Evolutionary conservation across 176 grass and related monocot genomes (phyloP), one percentile per base, ranked within the genome.

Genomic region (Lolium perenne): DNA sequence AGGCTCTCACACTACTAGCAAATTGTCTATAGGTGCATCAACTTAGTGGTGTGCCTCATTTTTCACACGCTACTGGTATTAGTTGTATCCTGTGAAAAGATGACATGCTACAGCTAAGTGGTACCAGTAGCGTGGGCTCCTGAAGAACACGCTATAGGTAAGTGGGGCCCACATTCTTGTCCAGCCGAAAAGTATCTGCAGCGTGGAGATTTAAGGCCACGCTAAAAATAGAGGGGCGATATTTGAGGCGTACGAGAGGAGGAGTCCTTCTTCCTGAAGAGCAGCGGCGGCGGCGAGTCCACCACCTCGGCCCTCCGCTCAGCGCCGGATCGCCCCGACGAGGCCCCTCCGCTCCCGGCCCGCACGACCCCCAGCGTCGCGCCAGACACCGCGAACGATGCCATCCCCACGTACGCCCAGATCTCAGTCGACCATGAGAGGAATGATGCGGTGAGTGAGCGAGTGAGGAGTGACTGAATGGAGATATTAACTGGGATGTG

Each of bases 321-420:
- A 63, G 15, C 20, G 22, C 75, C 80, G n/a, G 85, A 80, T 76
- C 89, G 89, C 59, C 59, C 58, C 65, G 67, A 4, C 88, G 53
- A 45, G 15, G 21, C 62, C 15, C 10, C 61, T 7, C 63, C 40
- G 43, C n/a, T n/a, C n/a, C 67, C 77, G 43, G 86, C 71, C 46
- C 82, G 57, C 74, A 74, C 79, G n/a, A 91, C 88, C n/a, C 93
- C 87, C 64, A 95, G 86, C 35, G 88, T 92, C 15, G 86, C 84
- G 51, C 90, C 88, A 16, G 90, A 95, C 21, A 95, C 83, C 10
- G 90, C 88, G 85, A 95, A 92, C 74, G 87, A 56, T 76, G 89
- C 75, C 71, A 88, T 91, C 50, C 45, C 46, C 46, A 43, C 5
- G n/a, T 7, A 73, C n/a, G n/a, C n/a, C n/a, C n/a, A 86, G 85